A percentile compares a stretch with the other conserved stretches of the same genome.
Evolutionary conservation across 106 monocot species (phyloP).

Genomic region (Acorus calamus): DNA sequence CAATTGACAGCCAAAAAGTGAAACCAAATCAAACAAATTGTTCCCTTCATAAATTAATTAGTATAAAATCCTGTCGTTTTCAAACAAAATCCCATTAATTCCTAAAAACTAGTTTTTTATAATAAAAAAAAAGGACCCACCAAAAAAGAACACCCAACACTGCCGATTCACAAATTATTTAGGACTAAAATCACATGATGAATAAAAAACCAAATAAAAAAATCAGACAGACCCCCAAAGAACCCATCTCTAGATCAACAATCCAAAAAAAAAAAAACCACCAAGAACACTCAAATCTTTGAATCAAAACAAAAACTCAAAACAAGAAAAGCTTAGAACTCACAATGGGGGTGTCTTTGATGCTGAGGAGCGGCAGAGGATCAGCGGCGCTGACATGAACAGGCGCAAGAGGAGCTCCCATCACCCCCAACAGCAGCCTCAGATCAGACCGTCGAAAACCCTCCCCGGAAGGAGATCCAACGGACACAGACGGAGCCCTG

Average conservation of each 20-base stretch:
- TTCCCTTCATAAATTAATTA: too few species aligned
- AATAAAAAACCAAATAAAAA: too few species aligned
- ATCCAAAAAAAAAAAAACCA: background rate
- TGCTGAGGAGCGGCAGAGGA: constrained; percentile 63
- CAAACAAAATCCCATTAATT: too few species aligned
- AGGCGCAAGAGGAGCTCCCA: constrained; percentile 64
- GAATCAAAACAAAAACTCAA: background rate
- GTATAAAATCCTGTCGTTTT: too few species aligned
- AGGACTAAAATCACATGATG: too few species aligned
- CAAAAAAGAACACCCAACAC: too few species aligned
- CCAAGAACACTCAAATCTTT: background rate
- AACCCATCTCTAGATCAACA: background rate
- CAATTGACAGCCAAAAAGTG: too few species aligned
- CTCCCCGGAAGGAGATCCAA: constrained; percentile 4
- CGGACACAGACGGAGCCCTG: constrained; percentile 24
- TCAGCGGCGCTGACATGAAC: constrained; percentile 46
- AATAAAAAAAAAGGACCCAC: too few species aligned
- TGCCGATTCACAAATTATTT: too few species aligned
- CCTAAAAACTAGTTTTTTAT: too few species aligned
- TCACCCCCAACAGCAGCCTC: constrained; percentile 52
- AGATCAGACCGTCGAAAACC: constrained; percentile 35
- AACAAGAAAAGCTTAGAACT: constrained; percentile 6
- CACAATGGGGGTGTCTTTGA: constrained; percentile 77
- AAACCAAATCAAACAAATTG: too few species aligned
- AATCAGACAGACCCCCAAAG: too few species aligned